Evolutionary conservation across 208 protist species (phyloP).

Genomic region (Trypanosoma grayi): DNA sequence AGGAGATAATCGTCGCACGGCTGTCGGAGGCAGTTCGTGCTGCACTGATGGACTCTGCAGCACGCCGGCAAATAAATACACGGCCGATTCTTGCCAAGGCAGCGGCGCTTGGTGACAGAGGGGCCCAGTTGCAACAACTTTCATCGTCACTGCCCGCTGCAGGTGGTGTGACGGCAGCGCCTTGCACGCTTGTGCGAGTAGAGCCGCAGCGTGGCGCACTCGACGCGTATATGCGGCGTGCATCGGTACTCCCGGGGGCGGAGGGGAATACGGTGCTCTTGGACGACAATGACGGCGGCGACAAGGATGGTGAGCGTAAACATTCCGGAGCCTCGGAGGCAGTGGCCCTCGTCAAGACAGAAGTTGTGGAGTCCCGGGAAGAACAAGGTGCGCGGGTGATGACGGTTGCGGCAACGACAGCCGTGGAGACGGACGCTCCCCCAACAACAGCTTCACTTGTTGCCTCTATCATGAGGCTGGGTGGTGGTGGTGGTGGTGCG

Average conservation of each 20-base stretch:
- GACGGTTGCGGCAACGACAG: neutral
- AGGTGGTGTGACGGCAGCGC: slow-evolving; percentile 34
- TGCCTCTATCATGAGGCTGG: slow-evolving; percentile 10
- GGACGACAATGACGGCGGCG: neutral
- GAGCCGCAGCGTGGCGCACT: slow-evolving; percentile 74
- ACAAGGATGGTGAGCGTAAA: too few species aligned
- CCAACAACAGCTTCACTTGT: slow-evolving; percentile 3
- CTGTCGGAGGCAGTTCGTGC: slow-evolving; percentile 53
- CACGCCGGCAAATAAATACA: slow-evolving; percentile 59
- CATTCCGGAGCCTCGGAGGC: too few species aligned
- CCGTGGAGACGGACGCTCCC: neutral
- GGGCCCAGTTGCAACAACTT: neutral
- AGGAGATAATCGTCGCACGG: slow-evolving; percentile 65
- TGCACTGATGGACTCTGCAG: slow-evolving; percentile 57
- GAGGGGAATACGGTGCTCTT: neutral
- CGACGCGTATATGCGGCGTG: slow-evolving; percentile 49
- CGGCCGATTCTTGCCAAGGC: slow-evolving; percentile 23
- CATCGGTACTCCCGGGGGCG: neutral
- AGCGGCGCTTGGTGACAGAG: slow-evolving; percentile 20
- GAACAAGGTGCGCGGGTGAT: neutral
- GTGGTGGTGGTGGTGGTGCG: slow-evolving; percentile 3
- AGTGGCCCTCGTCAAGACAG: too few species aligned
- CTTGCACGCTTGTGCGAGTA: slow-evolving; percentile 73
- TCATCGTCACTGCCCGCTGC: neutral
- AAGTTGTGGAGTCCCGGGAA: neutral